phyloP scores from a whole-genome alignment of 129 eudicot species.

The Arctium minus region DNA sequence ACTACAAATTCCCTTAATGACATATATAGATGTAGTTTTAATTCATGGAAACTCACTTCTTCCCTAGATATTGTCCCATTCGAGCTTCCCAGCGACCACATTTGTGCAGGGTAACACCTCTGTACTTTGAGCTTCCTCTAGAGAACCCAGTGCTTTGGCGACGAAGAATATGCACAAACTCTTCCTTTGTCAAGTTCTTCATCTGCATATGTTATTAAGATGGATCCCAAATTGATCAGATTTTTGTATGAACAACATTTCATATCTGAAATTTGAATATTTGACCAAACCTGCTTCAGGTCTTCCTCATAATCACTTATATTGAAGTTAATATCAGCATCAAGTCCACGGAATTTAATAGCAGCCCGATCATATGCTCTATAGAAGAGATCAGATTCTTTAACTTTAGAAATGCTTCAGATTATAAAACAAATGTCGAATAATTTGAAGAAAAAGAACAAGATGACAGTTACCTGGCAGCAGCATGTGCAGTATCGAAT shows the following conservation, averaged over 20 bases:
- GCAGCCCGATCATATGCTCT: constrained; percentile 82
- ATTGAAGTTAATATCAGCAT: constrained; percentile 64
- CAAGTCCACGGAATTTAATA: constrained; percentile 66
- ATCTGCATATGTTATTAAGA: constrained; percentile 28
- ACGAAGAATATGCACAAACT: constrained; percentile 67
- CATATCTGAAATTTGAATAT: not conserved
- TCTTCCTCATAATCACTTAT: constrained; percentile 58
- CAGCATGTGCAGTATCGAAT: not conserved
- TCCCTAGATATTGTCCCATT: constrained; percentile 74
- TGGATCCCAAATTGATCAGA: not conserved
- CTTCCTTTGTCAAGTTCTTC: constrained; percentile 64
- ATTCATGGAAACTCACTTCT: constrained; percentile 42
- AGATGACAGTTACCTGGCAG: constrained; percentile 20
- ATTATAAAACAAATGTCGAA: not conserved
- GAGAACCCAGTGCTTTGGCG: constrained; percentile 78
- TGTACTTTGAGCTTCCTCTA: constrained; percentile 60
- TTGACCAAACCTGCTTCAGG: constrained; percentile 47
- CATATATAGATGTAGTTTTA: not conserved
- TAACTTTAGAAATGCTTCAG: not conserved
- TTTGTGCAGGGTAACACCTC: constrained; percentile 72
- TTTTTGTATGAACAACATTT: not conserved
- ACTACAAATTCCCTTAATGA: not conserved
- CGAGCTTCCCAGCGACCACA: constrained; percentile 84
- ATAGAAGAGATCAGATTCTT: not conserved
- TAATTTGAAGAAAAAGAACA: not conserved